Conservation (phyloP, 352 stramenopile species). For the Phytophthora pseudosyringae region DNA sequence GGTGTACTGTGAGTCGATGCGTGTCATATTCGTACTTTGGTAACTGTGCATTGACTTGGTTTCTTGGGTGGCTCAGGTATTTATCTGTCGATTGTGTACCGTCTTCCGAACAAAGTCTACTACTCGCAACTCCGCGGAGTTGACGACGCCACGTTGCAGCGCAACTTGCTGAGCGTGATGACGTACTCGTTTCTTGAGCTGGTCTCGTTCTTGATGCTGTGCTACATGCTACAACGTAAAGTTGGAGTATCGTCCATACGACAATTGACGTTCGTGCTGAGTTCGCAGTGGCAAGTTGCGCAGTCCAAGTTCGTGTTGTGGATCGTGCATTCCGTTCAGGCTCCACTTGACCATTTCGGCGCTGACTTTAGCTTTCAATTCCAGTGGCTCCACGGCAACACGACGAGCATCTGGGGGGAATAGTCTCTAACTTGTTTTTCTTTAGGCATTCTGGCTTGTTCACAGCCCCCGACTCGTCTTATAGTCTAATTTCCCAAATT, state of each 20-base stretch:
- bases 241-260: constrained; percentile 35
- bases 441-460: too few species aligned
- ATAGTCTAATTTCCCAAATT: not conserved
- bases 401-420: constrained; percentile 2
- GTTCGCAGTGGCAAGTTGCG: constrained; percentile 39
- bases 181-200: constrained; percentile 43
- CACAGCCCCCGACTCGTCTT: too few species aligned
- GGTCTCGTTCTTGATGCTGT: constrained; percentile 37
- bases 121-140: constrained; percentile 23
- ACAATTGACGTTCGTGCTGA: constrained; percentile 44
- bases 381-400: constrained; percentile 27
- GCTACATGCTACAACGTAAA: constrained; percentile 27
- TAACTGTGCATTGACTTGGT: not conserved
- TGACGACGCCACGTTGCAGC: constrained; percentile 3
- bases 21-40: not conserved
- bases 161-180: constrained; percentile 26
- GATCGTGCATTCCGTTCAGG: constrained; percentile 32
- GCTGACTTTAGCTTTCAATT: constrained; percentile 43
- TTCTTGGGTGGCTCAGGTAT: constrained; percentile 1
- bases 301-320: constrained; percentile 49
- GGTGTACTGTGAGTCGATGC: constrained; percentile 22
- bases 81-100: constrained; percentile 17
- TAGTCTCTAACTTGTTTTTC: not conserved
- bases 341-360: constrained; percentile 33
- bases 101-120: constrained; percentile 33